Percentiles rank a stretch among this genome's conserved stretches.
Conservation (phyloP, 2,329 filamentous ascomycete species). For the Colletotrichum destructivum region DNA sequence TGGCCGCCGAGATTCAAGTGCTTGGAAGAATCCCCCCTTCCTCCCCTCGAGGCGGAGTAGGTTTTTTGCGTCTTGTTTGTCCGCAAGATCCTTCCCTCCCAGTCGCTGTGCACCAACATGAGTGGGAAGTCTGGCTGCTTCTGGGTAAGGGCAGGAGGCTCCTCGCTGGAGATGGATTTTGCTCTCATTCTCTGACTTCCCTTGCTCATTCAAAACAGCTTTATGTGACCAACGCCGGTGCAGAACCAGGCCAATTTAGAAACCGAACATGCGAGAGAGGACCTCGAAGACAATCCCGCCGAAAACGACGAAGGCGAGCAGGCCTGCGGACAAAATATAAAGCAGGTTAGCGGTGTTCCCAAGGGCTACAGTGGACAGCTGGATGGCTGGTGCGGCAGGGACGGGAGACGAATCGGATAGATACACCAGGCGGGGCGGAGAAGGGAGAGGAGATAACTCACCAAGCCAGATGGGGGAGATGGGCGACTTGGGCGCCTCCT, state of each 20-base stretch:
- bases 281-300: constrained; percentile 73
- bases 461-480: constrained; percentile 77
- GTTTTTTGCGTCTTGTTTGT: constrained; percentile 7
- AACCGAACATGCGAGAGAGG: constrained; percentile 66
- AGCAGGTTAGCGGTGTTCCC: constrained; percentile 15
- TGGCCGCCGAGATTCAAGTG: constrained; percentile 17
- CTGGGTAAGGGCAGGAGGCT: background rate
- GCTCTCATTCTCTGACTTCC: background rate
- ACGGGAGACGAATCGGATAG: background rate
- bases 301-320: constrained; percentile 74
- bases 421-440: background rate
- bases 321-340: constrained; percentile 52
- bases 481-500: constrained; percentile 71
- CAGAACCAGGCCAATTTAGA: constrained; percentile 8
- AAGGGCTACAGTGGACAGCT: background rate
- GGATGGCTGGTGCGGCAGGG: background rate
- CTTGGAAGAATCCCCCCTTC: constrained; percentile 3
- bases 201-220: background rate
- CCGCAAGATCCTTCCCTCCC: constrained; percentile 10
- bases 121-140: background rate
- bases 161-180: background rate
- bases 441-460: constrained; percentile 55
- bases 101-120: background rate
- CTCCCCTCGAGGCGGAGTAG: background rate
- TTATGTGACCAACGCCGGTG: constrained; percentile 8